Base-by-base conservation (phyloP, 495 filamentous ascomycete species). In the Mytilinidion resinicola region DNA sequence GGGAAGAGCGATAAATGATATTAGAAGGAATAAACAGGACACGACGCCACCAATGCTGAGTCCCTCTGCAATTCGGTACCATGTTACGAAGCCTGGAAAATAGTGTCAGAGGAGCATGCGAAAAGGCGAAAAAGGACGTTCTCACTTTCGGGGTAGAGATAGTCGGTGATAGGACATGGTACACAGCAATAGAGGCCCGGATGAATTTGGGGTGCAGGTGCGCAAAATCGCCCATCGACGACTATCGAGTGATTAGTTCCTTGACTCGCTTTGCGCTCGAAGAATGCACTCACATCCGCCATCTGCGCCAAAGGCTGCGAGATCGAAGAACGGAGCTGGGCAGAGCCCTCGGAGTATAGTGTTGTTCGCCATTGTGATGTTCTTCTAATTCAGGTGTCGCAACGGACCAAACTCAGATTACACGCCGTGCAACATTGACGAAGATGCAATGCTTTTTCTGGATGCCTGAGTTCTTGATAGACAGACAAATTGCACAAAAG, bases 111-210 rank as follows among this genome's bases (percentile, higher is more conserved):
- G n/a, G 35, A 39, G 25, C 55, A 20, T 35, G 11, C 11, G 38
- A 52, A 7, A 49, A 19, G 12, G 9, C 3, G 55, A 43, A 25
- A 25, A 14, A 36, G n/a, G 15, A 43, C 17, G 37, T 25, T 42
- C 79, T 70, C 62, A 85, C 83, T 79, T 64, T 91, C 83, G 5
- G 85, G 85, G 68, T 96, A 97, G 51, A 87, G 76, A 86, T 86
- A 97, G 50, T 88, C 80, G 33, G 87, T 85, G 62, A 85, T 76
- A 17, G 95, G 93, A 72, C 93, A 98, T 63, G 95, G 95, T 56
- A 97, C 69, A 73, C 93, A 98, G 70, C 93, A 98, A 21, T 71
- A 71, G 17, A 77, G 76, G 34, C 74, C 67, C 9, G 67, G 72
- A 41, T 66, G 37, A 9, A 72, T 52, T 60, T 47, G 77, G 65